Evolutionary conservation across 2,329 filamentous ascomycete species (phyloP).

Genomic region (Bipolaris gigantea): DNA sequence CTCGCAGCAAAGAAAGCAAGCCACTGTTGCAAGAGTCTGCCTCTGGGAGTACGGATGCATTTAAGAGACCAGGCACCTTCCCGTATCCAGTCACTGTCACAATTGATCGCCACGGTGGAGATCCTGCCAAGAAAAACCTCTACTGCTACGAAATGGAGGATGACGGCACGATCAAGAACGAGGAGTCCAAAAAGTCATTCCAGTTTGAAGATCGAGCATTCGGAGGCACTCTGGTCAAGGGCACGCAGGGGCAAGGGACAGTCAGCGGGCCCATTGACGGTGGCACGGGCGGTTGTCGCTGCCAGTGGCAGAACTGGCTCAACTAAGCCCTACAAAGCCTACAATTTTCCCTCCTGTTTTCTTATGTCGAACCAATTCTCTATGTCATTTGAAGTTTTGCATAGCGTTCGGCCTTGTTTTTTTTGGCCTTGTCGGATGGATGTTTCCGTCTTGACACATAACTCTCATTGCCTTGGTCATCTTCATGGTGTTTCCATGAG

Average conservation of each 20-base stretch:
- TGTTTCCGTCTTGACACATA: constrained; percentile 1
- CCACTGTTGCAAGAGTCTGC: constrained; percentile 34
- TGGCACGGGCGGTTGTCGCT: constrained; percentile 62
- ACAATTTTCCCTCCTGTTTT: background rate
- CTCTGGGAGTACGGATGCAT: constrained; percentile 46
- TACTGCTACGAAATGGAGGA: constrained; percentile 63
- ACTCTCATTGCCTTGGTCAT: background rate
- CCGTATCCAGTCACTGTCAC: constrained; percentile 64
- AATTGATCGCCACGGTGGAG: constrained; percentile 62
- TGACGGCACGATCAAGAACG: constrained; percentile 47
- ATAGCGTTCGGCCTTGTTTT: constrained; percentile 18
- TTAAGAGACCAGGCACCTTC: constrained; percentile 59
- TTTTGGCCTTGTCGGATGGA: constrained; percentile 4
- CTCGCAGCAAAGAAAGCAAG: constrained; percentile 48
- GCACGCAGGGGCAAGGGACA: constrained; percentile 49
- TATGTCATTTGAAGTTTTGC: constrained; percentile 21
- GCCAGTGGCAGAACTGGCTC: constrained; percentile 61
- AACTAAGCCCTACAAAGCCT: constrained; percentile 7
- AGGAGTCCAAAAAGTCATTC: constrained; percentile 48
- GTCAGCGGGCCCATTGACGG: constrained; percentile 57
- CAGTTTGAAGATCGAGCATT: constrained; percentile 57
- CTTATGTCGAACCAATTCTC: constrained; percentile 7
- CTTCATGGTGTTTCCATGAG: constrained; percentile 6
- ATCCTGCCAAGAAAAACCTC: constrained; percentile 56
- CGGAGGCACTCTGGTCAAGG: constrained; percentile 56